Evolutionary conservation across 495 filamentous ascomycete species (phyloP).

Genomic region (Sphaerosporella brunnea): DNA sequence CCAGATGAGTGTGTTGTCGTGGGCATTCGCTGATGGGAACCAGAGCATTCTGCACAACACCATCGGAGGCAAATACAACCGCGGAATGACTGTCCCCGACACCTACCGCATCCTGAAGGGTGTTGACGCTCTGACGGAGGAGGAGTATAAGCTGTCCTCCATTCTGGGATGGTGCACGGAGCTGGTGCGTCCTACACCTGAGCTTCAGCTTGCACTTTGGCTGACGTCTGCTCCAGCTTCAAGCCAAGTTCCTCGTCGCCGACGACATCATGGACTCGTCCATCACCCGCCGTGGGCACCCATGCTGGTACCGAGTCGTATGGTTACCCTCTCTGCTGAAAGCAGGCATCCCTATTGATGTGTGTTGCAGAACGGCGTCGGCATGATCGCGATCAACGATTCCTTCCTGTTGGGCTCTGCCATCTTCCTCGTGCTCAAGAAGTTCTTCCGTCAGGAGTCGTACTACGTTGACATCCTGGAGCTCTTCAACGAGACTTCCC

Average conservation of each 20-base stretch:
- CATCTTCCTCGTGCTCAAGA: conserved; percentile 84
- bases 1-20: conserved; percentile 3
- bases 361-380: conserved; percentile 50
- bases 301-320: conserved; percentile 70
- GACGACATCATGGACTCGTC: conserved; percentile 97
- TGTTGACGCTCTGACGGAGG: conserved; percentile 43
- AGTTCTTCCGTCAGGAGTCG: conserved; percentile 71
- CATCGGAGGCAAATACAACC: conserved; percentile 92
- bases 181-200: conserved; percentile 30
- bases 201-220: neutral
- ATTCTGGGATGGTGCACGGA: conserved; percentile 93
- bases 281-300: conserved; percentile 78
- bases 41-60: conserved; percentile 70
- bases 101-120: conserved; percentile 62
- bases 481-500: conserved; percentile 73
- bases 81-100: conserved; percentile 94
- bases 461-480: conserved; percentile 79
- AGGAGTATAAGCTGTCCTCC: conserved; percentile 70
- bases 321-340: neutral
- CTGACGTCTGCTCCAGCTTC: conserved; percentile 34
- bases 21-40: neutral
- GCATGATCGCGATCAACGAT: conserved; percentile 94
- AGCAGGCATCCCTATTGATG: conserved; percentile 1
- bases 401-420: conserved; percentile 83
- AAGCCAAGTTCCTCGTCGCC: conserved; percentile 96